Evolutionary conservation across 2,329 filamentous ascomycete species (phyloP).

Genomic region (Colletotrichum echinochloae): DNA sequence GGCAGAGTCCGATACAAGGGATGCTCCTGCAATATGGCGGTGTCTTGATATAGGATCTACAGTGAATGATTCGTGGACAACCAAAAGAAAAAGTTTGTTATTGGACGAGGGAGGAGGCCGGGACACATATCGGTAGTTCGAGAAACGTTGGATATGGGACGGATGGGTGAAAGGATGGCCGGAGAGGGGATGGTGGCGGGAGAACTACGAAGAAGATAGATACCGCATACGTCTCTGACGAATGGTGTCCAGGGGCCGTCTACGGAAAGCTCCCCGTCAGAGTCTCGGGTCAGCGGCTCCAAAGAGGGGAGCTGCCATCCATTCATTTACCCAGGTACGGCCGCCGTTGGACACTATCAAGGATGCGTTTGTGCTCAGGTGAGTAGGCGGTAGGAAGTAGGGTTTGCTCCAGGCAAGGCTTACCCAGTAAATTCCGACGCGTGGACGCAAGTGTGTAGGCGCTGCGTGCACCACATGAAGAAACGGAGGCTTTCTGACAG

Average conservation of each 20-base stretch:
- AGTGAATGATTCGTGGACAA: conserved; percentile 20
- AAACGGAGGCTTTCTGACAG: conserved; percentile 7
- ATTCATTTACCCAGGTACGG: not conserved
- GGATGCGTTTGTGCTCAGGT: not conserved
- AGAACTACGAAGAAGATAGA: not conserved
- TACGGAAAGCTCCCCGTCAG: conserved; percentile 18
- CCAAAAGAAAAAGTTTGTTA: not conserved
- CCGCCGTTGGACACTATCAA: not conserved
- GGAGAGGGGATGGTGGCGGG: not conserved
- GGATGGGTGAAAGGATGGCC: not conserved
- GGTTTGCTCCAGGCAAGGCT: conserved; percentile 14
- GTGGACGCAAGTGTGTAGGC: not conserved
- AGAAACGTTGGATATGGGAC: conserved; percentile 3
- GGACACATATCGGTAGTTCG: not conserved
- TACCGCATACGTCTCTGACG: not conserved
- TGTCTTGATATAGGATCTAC: conserved; percentile 12
- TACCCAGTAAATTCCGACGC: conserved; percentile 7
- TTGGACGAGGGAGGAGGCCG: not conserved
- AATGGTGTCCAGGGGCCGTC: conserved; percentile 4
- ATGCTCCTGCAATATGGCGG: conserved; percentile 10
- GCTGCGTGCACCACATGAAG: not conserved
- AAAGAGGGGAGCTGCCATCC: not conserved
- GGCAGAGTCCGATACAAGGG: conserved; percentile 28
- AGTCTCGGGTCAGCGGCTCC: not conserved
- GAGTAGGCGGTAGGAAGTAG: not conserved